Evolutionary conservation across 257 asterid genomes (phyloP).

Genomic region (Nyctanthes arbortristis): DNA sequence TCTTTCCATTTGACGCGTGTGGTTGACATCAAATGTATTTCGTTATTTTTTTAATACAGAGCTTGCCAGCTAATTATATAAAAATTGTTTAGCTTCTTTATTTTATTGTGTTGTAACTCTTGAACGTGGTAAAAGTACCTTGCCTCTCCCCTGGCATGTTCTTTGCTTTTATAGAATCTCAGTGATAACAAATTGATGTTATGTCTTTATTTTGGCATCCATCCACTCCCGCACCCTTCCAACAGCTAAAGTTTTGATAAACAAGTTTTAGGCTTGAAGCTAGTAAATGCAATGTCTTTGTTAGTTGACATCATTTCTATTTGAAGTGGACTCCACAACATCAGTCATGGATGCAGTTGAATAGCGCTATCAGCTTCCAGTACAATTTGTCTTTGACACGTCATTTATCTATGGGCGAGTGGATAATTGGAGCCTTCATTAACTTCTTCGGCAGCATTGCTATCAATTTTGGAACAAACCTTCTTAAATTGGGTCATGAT

Average conservation of each 20-base stretch:
- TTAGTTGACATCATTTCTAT: conserved; percentile 12
- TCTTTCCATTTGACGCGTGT: conserved; percentile 8
- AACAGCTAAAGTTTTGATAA: conserved; percentile 19
- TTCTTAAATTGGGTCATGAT: conserved; percentile 86
- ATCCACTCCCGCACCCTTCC: conserved; percentile 14
- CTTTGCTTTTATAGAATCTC: background rate
- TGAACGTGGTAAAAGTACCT: conserved; percentile 17
- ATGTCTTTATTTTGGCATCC: conserved; percentile 2
- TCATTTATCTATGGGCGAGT: conserved; percentile 75
- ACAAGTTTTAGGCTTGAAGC: conserved; percentile 27
- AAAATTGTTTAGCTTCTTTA: background rate
- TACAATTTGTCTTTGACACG: conserved; percentile 18
- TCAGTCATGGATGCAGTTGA: conserved; percentile 35
- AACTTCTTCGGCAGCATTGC: conserved; percentile 88
- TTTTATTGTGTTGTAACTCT: conserved; percentile 18
- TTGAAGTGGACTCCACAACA: conserved; percentile 20
- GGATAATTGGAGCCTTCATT: conserved; percentile 92
- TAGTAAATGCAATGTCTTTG: conserved; percentile 11
- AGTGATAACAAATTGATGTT: background rate
- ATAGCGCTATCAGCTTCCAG: conserved; percentile 24
- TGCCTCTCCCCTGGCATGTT: conserved; percentile 13
- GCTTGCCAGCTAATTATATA: background rate
- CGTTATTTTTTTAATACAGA: background rate
- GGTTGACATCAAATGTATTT: conserved; percentile 14
- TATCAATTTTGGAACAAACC: conserved; percentile 96